Evolutionary conservation across 176 grass and related monocot species (phyloP).

Genomic region (Zoysia pacifica): DNA sequence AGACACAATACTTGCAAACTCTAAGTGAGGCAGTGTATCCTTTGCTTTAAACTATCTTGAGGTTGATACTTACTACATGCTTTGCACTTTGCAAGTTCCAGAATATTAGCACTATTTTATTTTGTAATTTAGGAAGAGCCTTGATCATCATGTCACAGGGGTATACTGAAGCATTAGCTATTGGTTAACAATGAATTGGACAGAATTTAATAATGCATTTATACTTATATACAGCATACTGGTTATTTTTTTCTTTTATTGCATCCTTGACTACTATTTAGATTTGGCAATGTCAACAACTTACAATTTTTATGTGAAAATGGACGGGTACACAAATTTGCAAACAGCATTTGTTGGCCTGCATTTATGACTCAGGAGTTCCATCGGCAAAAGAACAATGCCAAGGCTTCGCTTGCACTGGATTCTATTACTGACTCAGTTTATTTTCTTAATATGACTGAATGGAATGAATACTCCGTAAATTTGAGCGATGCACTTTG

Average conservation of each 20-base stretch:
- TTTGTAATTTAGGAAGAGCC: conserved; percentile 20
- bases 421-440: conserved; percentile 42
- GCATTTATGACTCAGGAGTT: conserved; percentile 80
- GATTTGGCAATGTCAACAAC: conserved; percentile 78
- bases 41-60: conserved; percentile 36
- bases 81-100: conserved; percentile 30
- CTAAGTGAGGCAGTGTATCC: conserved; percentile 90
- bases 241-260: background rate
- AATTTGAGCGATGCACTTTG: conserved; percentile 79
- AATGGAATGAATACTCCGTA: conserved; percentile 78
- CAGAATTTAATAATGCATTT: conserved; percentile 16
- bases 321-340: conserved; percentile 84
- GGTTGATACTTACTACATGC: conserved; percentile 11
- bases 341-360: conserved; percentile 88
- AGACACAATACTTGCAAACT: conserved; percentile 81
- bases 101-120: conserved; percentile 31
- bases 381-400: conserved; percentile 37
- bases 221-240: conserved; percentile 20
- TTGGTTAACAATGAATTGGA: conserved; percentile 27
- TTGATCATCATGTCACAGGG: conserved; percentile 8
- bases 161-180: conserved; percentile 9
- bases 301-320: conserved; percentile 83
- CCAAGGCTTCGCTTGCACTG: conserved; percentile 19
- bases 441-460: conserved; percentile 54
- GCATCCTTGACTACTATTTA: conserved; percentile 63